Base-by-base conservation (phyloP, 768 basidiomycete species). In the Boletellus emodensis region DNA sequence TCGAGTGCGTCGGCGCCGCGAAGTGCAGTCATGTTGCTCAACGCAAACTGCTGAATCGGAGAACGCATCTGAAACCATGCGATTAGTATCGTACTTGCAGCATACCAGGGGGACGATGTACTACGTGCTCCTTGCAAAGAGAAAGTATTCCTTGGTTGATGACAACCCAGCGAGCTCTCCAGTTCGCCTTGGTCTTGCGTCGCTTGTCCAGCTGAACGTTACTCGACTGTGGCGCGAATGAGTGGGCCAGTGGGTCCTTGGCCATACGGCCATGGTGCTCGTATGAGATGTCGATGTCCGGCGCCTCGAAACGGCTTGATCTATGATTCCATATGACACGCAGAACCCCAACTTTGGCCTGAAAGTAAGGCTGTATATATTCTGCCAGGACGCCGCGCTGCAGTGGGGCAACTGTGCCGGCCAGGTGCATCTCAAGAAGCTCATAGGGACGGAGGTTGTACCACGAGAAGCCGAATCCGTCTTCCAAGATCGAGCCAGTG, bases 401-500 rank as follows among this genome's bases (percentile, higher is more conserved):
- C 0, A 86, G 71, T 4, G 62, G 62, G 3, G 76, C 70, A 36
- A 81, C 54, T 28, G 65, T 63, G 32, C 70, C 70, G 10, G 59
- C 49, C 7, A 74, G 72, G 50, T 90, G 86, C 15, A 90, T 63
- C 58, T 90, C 88, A 18, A 90, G 73, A 3, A 90, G 74, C 56
- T 90, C 88, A 54, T 81, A 72, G 0, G 83, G 77, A 7, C 72
- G 68, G 18, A 89, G 59, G 36, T 76, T 70, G 59, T 87, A 87
- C 76, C 81, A 84, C 0, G 76, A 67, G 22, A 79, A 60, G 10
- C 71, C 54, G 40, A 76, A 78, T 18, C 84, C 81, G 59, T 88
- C 86, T 59, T 90, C 83, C 28, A 90, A 76, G 13, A 85, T 66
- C 55, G 85, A 77, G 4, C 85, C 84, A 0, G 86, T 86, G 3